Evolutionary conservation across 176 grass and related monocot genomes (phyloP).

Genomic region (Eleusine indica): DNA sequence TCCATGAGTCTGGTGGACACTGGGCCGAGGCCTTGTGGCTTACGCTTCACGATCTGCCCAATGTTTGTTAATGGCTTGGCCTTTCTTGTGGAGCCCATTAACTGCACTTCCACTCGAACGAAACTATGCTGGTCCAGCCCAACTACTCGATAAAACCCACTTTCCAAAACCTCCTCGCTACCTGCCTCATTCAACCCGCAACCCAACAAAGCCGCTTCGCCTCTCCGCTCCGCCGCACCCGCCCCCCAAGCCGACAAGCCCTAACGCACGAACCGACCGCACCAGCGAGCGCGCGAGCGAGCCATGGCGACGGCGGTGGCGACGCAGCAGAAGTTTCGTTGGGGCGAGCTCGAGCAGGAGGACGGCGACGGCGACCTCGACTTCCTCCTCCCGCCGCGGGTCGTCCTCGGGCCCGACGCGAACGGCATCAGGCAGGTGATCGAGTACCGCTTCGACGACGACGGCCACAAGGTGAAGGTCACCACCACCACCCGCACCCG

Average conservation of each 20-base stretch:
- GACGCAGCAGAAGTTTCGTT: slow-evolving; percentile 55
- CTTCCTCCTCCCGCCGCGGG: slow-evolving; percentile 62
- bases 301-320: slow-evolving; percentile 49
- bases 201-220: not conserved
- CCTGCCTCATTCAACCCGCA: not conserved
- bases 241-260: not conserved
- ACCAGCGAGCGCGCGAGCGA: not conserved
- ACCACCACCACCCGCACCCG: slow-evolving; percentile 70
- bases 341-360: slow-evolving; percentile 74
- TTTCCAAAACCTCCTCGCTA: not conserved
- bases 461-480: slow-evolving; percentile 75
- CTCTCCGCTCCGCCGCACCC: not conserved
- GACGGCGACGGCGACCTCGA: slow-evolving; percentile 58
- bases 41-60: not conserved
- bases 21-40: not conserved
- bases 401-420: slow-evolving; percentile 59
- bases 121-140: not conserved
- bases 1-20: too few species aligned
- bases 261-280: not conserved
- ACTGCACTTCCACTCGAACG: too few species aligned
- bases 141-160: not conserved
- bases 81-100: not conserved
- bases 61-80: not conserved
- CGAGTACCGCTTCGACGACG: slow-evolving; percentile 82
- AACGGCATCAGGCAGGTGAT: slow-evolving; percentile 67